Base-by-base conservation (phyloP, 169 alveolate genomes). In the Plasmodium malariae region DNA sequence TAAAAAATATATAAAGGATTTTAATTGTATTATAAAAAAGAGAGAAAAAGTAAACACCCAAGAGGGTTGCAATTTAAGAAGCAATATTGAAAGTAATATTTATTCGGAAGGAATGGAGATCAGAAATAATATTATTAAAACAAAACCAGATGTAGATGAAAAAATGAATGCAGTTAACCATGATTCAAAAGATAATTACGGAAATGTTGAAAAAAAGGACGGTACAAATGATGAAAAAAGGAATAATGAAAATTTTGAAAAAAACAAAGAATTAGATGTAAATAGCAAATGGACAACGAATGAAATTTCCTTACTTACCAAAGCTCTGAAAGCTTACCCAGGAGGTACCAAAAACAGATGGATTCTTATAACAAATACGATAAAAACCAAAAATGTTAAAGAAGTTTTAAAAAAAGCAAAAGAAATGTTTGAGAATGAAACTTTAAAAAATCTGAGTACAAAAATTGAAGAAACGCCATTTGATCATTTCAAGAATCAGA, bases 321-420 rank as follows among this genome's bases (percentile, higher is more conserved):
- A 97, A 87, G 98, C 97, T 26, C 93, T 97, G 24, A 96, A 95
- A 51, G 90, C 95, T 85, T 96, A 93, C 88, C 98, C 98, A 30
- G 98, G 97, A 0, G 99, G 98, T 5, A 92, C 95, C 19, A 94
- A 92, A 55, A 93, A 96, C 65, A 91, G 99, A 74, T 97, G 99
- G 99, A 95, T 93, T 69, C 91, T 95, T 69, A 96, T 97, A 30
- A 91, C 98, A 32, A 97, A 96, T 59, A 91, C 74, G 24, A 95
- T 97, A 30, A 97, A 95, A 88, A 95, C 96, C 11, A 95, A 95
- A 85, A 94, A 88, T 32, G 96, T 96, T 21, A 95, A 94, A 55
- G 97, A 97, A 73, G 96, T 97, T 57, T 95, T 97, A 34, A 95
- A 94, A 83, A 96, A 94, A 93, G 95, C 98, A 7, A 94, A 95